Evolutionary conservation across 371 early-diverging fungal species (phyloP).

Genomic region (Fennellomyces sp.): DNA sequence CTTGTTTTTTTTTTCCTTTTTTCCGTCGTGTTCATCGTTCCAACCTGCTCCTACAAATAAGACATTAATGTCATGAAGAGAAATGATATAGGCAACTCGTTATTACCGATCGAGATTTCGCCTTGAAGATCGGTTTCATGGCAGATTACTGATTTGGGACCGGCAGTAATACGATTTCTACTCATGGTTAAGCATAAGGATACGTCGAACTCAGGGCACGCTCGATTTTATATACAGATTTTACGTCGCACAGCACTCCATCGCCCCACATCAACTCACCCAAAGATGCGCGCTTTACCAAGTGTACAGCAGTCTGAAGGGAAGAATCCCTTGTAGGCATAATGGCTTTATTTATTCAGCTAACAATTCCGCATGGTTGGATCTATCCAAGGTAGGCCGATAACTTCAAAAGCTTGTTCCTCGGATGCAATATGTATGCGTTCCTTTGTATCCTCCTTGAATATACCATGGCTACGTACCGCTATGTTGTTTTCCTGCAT

Average conservation of each 20-base stretch:
- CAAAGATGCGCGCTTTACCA: too few species aligned
- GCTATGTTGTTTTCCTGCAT: slow-evolving; percentile 24
- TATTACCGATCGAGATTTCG: slow-evolving; percentile 61
- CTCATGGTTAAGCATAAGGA: neutral
- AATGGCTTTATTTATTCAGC: neutral
- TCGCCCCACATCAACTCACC: too few species aligned
- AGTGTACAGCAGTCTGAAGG: too few species aligned
- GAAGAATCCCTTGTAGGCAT: too few species aligned
- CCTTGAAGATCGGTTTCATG: slow-evolving; percentile 68
- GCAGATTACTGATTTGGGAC: slow-evolving; percentile 61
- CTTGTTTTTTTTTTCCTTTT: neutral
- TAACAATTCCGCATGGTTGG: slow-evolving; percentile 51
- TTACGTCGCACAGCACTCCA: too few species aligned
- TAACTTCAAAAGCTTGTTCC: slow-evolving; percentile 33
- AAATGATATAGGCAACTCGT: neutral
- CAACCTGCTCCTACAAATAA: slow-evolving; percentile 17
- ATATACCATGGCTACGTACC: slow-evolving; percentile 39
- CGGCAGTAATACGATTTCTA: slow-evolving; percentile 52
- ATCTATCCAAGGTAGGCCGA: slow-evolving; percentile 45
- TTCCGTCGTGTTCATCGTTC: neutral
- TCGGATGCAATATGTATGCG: slow-evolving; percentile 25
- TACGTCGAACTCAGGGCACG: too few species aligned
- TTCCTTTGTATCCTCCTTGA: slow-evolving; percentile 15
- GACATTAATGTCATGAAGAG: neutral
- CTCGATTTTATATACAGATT: too few species aligned